These are phyloP conservation scores for Zygoascus bituminiphila DNA, from an alignment of 805 yeast genomes.

Conservation along the genomic window DNA sequence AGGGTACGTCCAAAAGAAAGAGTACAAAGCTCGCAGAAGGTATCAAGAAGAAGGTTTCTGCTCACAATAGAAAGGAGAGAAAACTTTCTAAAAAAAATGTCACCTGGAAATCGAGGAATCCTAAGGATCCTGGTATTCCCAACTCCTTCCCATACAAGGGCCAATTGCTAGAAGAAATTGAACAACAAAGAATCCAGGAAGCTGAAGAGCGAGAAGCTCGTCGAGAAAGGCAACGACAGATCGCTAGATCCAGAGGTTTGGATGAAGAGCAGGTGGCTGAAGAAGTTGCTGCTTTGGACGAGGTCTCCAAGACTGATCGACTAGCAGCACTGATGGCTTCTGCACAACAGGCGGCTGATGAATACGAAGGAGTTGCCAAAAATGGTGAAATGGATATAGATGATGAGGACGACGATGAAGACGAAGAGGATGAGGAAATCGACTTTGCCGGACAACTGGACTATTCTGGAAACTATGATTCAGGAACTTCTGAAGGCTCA, in stretches of 20 bases:
- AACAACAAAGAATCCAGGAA: slow-evolving; percentile 42
- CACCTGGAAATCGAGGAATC: slow-evolving; percentile 82
- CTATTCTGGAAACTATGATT: slow-evolving; percentile 30
- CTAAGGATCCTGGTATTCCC: slow-evolving; percentile 93
- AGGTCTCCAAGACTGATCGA: slow-evolving; percentile 40
- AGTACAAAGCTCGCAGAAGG: slow-evolving; percentile 95
- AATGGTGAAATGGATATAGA: slow-evolving; percentile 32
- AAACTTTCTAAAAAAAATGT: slow-evolving; percentile 80
- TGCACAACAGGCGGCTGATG: slow-evolving; percentile 81
- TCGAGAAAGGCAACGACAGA: slow-evolving; percentile 29
- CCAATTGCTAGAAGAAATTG: slow-evolving; percentile 50
- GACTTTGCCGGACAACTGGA: slow-evolving; percentile 33
- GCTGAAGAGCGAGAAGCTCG: slow-evolving; percentile 32
- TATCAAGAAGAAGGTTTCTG: slow-evolving; percentile 89
- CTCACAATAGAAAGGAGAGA: slow-evolving; percentile 77
- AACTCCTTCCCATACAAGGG: slow-evolving; percentile 91
- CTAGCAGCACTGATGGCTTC: slow-evolving; percentile 82
- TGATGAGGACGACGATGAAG: slow-evolving; percentile 37
- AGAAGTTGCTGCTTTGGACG: slow-evolving; percentile 29
- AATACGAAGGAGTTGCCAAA: slow-evolving; percentile 43
- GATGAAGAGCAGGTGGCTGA: slow-evolving; percentile 32
- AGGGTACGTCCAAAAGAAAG: slow-evolving; percentile 58
- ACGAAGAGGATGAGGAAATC: slow-evolving; percentile 38
- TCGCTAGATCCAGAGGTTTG: slow-evolving; percentile 32
- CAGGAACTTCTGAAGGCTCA: slow-evolving; percentile 31